phyloP scores from a whole-genome alignment of 2,329 filamentous ascomycete genomes.

The Dactylellina sp. region DNA sequence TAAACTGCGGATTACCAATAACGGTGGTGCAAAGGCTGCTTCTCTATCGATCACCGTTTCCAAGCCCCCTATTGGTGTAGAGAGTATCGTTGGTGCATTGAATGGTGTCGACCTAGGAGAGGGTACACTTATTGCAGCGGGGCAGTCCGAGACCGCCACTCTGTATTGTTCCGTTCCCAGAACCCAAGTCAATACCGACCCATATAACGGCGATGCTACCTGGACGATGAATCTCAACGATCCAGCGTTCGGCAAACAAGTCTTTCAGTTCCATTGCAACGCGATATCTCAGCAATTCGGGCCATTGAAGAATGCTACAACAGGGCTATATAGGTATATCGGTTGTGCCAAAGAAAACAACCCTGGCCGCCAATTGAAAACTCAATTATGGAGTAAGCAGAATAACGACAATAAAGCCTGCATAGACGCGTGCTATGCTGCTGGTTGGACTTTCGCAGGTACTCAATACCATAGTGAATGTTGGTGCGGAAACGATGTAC shows the following conservation, averaged over 20 bases:
- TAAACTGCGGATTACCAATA: constrained; percentile 70
- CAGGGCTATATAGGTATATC: constrained; percentile 67
- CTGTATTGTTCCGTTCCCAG: constrained; percentile 71
- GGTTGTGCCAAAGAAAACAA: constrained; percentile 72
- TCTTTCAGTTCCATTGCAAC: constrained; percentile 68
- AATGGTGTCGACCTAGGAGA: constrained; percentile 70
- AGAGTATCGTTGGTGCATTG: constrained; percentile 67
- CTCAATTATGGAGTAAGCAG: constrained; percentile 64
- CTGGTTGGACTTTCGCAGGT: constrained; percentile 65
- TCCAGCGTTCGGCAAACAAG: constrained; percentile 68
- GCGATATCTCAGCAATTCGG: constrained; percentile 69
- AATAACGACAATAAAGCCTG: constrained; percentile 66
- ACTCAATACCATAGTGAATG: constrained; percentile 66
- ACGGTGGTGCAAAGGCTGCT: constrained; percentile 62
- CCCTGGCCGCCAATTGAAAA: constrained; percentile 68
- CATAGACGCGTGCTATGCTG: constrained; percentile 65
- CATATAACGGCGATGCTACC: constrained; percentile 66
- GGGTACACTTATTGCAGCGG: constrained; percentile 68
- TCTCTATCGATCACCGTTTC: constrained; percentile 70
- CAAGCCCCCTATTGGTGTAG: constrained; percentile 69
- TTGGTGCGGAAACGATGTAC: constrained; percentile 69
- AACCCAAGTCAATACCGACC: constrained; percentile 69
- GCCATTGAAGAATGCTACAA: constrained; percentile 63
- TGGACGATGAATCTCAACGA: constrained; percentile 73
- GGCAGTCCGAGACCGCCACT: constrained; percentile 68